phyloP scores from a whole-genome alignment of 495 filamentous ascomycete genomes.

The Amphirosellinia nigrospora region DNA sequence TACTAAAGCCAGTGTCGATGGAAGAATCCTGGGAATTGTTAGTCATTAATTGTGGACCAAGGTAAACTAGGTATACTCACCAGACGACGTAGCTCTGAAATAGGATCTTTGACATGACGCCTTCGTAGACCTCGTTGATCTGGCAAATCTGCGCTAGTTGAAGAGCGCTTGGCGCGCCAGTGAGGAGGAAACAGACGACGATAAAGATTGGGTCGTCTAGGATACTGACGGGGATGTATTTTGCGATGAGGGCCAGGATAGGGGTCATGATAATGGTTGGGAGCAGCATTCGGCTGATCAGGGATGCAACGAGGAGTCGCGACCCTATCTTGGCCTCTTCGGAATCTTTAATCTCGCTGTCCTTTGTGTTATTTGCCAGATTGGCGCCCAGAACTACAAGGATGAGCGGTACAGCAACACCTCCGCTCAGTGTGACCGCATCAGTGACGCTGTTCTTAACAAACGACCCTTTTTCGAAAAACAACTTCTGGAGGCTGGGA shows the following conservation, averaged over 20 bases:
- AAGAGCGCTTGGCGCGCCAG: constrained; percentile 90
- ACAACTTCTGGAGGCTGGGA: constrained; percentile 79
- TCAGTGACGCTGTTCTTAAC: constrained; percentile 90
- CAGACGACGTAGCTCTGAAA: constrained; percentile 99
- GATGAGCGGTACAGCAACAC: constrained; percentile 93
- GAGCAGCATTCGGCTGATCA: constrained; percentile 89
- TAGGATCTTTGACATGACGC: constrained; percentile 87
- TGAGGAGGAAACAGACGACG: constrained; percentile 94
- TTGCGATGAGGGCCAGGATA: constrained; percentile 86
- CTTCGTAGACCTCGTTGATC: constrained; percentile 94
- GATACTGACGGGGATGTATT: constrained; percentile 91
- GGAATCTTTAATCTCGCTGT: constrained; percentile 64
- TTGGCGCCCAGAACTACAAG: constrained; percentile 97
- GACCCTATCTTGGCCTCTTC: constrained; percentile 70
- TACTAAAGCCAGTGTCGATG: constrained; percentile 88
- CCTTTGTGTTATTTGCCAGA: constrained; percentile 75
- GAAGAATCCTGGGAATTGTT: constrained; percentile 73
- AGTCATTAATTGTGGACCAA: constrained; percentile 33
- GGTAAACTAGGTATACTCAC: constrained; percentile 55
- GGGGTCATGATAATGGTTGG: constrained; percentile 94
- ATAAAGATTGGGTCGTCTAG: constrained; percentile 97
- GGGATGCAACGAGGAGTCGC: constrained; percentile 81
- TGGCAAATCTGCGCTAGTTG: constrained; percentile 98
- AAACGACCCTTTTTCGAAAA: constrained; percentile 90
- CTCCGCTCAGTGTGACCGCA: constrained; percentile 81